Evolutionary conservation across 2,329 filamentous ascomycete genomes (phyloP), one percentile per base, ranked within the genome.

Genomic region (Fusarium sacchari): DNA sequence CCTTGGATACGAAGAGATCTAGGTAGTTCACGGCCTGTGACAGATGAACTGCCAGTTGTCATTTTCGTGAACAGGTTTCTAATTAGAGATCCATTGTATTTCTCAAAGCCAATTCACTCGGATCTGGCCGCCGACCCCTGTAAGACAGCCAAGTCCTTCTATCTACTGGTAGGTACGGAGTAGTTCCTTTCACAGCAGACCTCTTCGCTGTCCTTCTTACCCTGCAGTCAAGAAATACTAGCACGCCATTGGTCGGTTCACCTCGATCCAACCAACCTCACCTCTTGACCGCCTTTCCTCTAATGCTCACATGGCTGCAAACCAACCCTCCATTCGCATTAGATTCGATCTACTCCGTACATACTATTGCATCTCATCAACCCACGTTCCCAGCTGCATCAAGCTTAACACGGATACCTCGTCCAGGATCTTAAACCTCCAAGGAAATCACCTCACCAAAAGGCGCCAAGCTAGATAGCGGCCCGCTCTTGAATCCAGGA

Each of bases 211-310:
- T 49, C 40, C 36, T 26, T 30, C 57, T 30, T 73, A 73, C 71
- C 67, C 71, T 73, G 71, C 43, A 73, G 71, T 37, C 22, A 34
- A 42, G 20, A 47, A 60, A 37, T 24, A 62, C 12, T 55, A 49
- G 56, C 15, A 49, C 39, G 6, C 43, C 14, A 72, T 73, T 73
- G 71, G 71, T 3, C 39, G 49, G 22, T 24, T 58, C 36, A 57
- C 42, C 49, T 63, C 34, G 24, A 26, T 30, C 32, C 26, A 57
- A 42, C 44, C 53, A 57, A 55, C 61, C 42, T 67, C 52, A 57
- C 42, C 39, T 53, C 64, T 63, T 77, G 75, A 77, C 75, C 75
- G 75, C 75, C 63, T 77, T 77, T 77, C 71, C 59, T 69, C 44
- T 66, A 67, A 64, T 39, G 71, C 67, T 68, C 66, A 71, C 61